Base-by-base conservation (phyloP, 306 rosid species). In the Dalbergia oliveri region DNA sequence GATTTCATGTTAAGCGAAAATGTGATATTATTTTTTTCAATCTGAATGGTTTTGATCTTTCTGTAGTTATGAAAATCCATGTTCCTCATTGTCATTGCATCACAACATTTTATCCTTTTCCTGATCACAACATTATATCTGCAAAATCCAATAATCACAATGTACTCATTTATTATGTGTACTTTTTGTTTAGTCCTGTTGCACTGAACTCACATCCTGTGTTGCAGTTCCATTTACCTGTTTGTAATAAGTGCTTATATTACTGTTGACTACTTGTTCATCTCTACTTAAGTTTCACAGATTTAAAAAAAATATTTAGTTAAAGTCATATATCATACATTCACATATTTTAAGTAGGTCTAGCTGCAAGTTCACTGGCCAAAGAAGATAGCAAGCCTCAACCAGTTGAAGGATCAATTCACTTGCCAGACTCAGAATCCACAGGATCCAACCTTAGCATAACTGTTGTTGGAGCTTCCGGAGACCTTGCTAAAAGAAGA, bases 401-500 rank as follows among this genome's bases (percentile, higher is more conserved):
- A 70, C 86, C 69, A 64, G 45, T 74, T 68, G 85, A 83, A 54
- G 91, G 59, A 66, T 50, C 83, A 19, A 81, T 87, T 88, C 80
- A 84, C 64, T 74, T 75, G 19, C 62, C 86, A 34, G 87, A 82
- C 76, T 78, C 84, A 6, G 89, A 83, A 77, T 71, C 60, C 47
- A 66, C 53, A 50, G 89, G 84, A 75, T 84, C 93, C 67, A 89
- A 88, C 66, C 91, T 95, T 81, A 93, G 87, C 83, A 93, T 94
- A 79, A 93, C 96, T 51, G 91, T 94, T 77, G 91, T 94, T 82
- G 99, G 99, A 74, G 99, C 99, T 84, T 94, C 99, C 6, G 99
- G 99, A 78, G 99, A 94, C 88, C 97, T 94, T 72, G 99, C 99
- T 31, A 94, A 86, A 93, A 94, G 93, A 94, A 94, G 89, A 94